Conservation (phyloP, 805 yeast genomes). For the Candida sonorensis region DNA sequence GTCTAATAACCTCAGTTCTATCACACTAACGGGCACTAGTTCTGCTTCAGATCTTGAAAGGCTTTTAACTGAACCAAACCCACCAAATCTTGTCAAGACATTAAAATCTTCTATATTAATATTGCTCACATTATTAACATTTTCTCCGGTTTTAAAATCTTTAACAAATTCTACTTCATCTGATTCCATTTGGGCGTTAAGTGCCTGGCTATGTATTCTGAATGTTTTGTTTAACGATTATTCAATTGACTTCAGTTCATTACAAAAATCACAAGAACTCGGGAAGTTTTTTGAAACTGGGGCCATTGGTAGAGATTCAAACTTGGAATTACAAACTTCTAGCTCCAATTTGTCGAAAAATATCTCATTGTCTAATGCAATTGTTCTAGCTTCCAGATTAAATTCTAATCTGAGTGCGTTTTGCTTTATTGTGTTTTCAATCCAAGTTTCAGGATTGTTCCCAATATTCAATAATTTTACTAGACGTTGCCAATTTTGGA, state of each 20-base stretch:
- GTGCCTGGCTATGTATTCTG: slow-evolving; percentile 68
- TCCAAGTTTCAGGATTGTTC: slow-evolving; percentile 63
- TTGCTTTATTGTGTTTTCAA: slow-evolving; percentile 69
- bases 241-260: slow-evolving; percentile 40
- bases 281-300: slow-evolving; percentile 1
- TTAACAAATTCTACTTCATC: slow-evolving; percentile 83
- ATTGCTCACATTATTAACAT: slow-evolving; percentile 60
- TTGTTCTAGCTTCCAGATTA: slow-evolving; percentile 85
- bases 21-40: too few species aligned
- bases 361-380: slow-evolving; percentile 75
- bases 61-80: slow-evolving; percentile 18
- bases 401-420: slow-evolving; percentile 70
- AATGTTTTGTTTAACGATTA: slow-evolving; percentile 68
- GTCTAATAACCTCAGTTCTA: too few species aligned
- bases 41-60: slow-evolving; percentile 16
- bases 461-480: slow-evolving; percentile 65
- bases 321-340: slow-evolving; percentile 15
- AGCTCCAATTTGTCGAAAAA: slow-evolving; percentile 70
- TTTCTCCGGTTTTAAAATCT: slow-evolving; percentile 87
- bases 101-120: slow-evolving; percentile 66
- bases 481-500: slow-evolving; percentile 31
- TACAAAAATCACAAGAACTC: slow-evolving; percentile 7
- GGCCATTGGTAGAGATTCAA: slow-evolving; percentile 2
- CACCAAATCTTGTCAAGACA: slow-evolving; percentile 25
- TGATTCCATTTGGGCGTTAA: slow-evolving; percentile 91